phyloP scores from a whole-genome alignment of 2,329 filamentous ascomycete species.

The Furcasterigmium sp. region DNA sequence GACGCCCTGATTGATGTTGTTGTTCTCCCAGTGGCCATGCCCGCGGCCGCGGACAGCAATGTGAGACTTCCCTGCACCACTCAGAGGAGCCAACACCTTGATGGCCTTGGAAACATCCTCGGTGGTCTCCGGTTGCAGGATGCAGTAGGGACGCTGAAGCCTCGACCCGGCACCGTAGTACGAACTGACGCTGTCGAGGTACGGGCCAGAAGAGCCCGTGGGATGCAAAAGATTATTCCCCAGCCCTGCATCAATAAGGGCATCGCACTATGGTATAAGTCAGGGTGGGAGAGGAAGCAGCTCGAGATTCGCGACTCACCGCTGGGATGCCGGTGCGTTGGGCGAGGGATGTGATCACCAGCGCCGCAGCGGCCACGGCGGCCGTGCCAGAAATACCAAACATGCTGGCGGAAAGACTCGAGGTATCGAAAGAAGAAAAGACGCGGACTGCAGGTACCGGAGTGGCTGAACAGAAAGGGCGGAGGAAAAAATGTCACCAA shows the following conservation, averaged over 20 bases:
- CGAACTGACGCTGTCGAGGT: constrained; percentile 1
- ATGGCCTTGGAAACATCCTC: constrained; percentile 2
- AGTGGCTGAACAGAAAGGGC: too few species aligned
- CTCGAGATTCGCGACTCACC: background rate
- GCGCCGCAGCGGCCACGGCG: too few species aligned
- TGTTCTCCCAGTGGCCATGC: constrained; percentile 35
- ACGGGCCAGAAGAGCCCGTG: background rate
- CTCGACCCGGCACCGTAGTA: constrained; percentile 5
- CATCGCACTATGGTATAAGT: constrained; percentile 9
- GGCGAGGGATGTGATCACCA: background rate
- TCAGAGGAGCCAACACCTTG: constrained; percentile 4
- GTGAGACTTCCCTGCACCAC: constrained; percentile 19
- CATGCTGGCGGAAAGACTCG: too few species aligned
- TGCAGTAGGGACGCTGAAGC: constrained; percentile 4
- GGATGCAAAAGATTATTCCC: constrained; percentile 3
- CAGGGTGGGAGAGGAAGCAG: too few species aligned
- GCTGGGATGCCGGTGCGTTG: constrained; percentile 1
- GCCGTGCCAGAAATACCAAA: too few species aligned
- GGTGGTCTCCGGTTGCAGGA: constrained; percentile 4
- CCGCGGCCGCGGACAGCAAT: constrained; percentile 46
- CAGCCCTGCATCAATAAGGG: constrained; percentile 6
- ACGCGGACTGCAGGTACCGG: too few species aligned
- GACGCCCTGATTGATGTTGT: constrained; percentile 35
- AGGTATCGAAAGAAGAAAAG: too few species aligned
- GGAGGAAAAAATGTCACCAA: too few species aligned